A percentile compares a stretch with the other conserved stretches of the same genome.
Evolutionary conservation across 2,329 filamentous ascomycete species (phyloP).

Genomic region (Fusarium sp.): DNA sequence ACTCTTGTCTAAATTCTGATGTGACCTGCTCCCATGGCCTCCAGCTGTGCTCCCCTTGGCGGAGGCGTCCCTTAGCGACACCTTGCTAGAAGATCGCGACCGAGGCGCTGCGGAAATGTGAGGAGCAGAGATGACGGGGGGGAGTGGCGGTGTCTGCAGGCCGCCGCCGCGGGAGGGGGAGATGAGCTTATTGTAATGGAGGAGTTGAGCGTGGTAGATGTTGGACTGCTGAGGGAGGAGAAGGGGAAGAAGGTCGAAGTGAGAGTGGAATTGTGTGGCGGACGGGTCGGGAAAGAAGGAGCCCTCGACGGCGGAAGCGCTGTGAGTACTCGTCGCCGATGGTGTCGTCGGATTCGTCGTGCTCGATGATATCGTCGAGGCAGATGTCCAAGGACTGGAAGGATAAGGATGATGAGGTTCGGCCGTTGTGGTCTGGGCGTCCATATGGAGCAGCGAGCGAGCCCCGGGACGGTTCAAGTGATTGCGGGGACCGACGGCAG

Average conservation of each 20-base stretch:
- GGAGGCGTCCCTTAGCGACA: constrained; percentile 66
- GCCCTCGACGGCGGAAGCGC: constrained; percentile 50
- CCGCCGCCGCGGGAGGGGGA: constrained; percentile 69
- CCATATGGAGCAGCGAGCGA: constrained; percentile 56
- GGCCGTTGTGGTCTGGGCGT: constrained; percentile 55
- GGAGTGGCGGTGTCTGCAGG: constrained; percentile 68
- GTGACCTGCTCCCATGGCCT: constrained; percentile 75
- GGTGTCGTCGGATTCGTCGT: constrained; percentile 46
- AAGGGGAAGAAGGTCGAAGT: constrained; percentile 68
- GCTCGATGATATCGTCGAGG: constrained; percentile 48
- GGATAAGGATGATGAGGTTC: constrained; percentile 56
- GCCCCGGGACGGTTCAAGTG: constrained; percentile 47
- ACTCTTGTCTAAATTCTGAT: constrained; percentile 70
- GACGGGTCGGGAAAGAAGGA: constrained; percentile 50
- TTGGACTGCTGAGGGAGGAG: constrained; percentile 71
- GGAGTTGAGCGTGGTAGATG: constrained; percentile 72
- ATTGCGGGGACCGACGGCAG: constrained; percentile 44
- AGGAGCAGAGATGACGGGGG: constrained; percentile 68
- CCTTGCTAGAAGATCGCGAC: constrained; percentile 71
- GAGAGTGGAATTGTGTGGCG: constrained; percentile 55
- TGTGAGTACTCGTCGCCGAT: constrained; percentile 46
- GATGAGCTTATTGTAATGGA: constrained; percentile 75
- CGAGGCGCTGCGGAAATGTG: constrained; percentile 68
- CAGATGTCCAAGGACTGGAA: constrained; percentile 50
- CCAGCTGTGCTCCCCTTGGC: constrained; percentile 64